phyloP scores from a whole-genome alignment of 768 basidiomycete genomes.

The Antrodiella citrinella region DNA sequence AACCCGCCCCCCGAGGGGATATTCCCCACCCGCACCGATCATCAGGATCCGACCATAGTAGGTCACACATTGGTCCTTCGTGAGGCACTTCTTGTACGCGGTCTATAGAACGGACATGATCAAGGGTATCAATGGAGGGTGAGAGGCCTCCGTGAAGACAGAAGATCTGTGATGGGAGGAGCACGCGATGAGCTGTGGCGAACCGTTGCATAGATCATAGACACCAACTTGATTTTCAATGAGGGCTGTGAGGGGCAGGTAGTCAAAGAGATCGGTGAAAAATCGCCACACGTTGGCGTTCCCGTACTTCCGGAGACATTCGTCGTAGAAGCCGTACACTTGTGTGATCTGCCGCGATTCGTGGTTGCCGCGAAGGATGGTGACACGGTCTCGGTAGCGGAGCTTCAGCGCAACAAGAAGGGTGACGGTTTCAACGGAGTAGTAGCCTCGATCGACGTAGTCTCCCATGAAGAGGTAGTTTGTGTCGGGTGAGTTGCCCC shows the following conservation, averaged over 20 bases:
- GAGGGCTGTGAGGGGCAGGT: constrained; percentile 91
- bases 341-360: constrained; percentile 99
- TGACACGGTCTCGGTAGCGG: constrained; percentile 96
- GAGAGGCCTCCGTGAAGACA: constrained; percentile 96
- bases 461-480: constrained; percentile 99
- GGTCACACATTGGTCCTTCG: constrained; percentile 99
- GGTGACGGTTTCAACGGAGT: constrained; percentile 98
- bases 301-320: constrained; percentile 98
- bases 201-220: constrained; percentile 1
- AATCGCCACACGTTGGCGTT: constrained; percentile 99
- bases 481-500: constrained; percentile 97
- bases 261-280: constrained; percentile 98
- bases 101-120: constrained; percentile 98
- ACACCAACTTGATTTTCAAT: constrained; percentile 96
- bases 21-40: constrained; percentile 99
- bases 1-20: constrained; percentile 96
- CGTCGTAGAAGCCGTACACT: constrained; percentile 99
- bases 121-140: constrained; percentile 98
- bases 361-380: constrained; percentile 97
- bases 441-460: constrained; percentile 98
- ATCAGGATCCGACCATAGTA: constrained; percentile 99
- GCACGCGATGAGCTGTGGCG: constrained; percentile 1
- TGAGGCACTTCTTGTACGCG: constrained; percentile 99
- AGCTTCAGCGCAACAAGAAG: constrained; percentile 95
- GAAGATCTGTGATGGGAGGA: constrained; percentile 66